phyloP scores from a whole-genome alignment of 2,329 filamentous ascomycete genomes.

The Trichoderma atrobrunneum region DNA sequence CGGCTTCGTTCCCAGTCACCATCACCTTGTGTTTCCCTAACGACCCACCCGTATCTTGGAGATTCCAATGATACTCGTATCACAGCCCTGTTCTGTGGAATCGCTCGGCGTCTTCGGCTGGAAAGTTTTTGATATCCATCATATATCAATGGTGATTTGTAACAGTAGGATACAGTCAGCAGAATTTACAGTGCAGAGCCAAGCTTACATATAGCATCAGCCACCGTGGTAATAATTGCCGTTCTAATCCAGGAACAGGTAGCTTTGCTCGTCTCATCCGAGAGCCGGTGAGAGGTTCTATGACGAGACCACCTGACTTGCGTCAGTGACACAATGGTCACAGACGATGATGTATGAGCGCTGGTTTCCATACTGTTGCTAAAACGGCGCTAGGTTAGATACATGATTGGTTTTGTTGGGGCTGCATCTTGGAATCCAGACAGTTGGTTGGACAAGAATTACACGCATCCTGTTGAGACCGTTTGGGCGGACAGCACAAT shows the following conservation, averaged over 20 bases:
- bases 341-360: conserved; percentile 10
- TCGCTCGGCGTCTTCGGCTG: background rate
- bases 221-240: background rate
- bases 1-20: background rate
- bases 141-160: background rate
- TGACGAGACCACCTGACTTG: conserved; percentile 17
- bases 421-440: background rate
- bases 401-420: background rate
- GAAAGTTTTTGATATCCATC: background rate
- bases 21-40: background rate
- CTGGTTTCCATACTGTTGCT: background rate
- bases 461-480: background rate
- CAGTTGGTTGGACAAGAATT: background rate
- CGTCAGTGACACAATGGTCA: conserved; percentile 18
- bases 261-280: background rate
- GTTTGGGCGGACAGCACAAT: background rate
- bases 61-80: background rate
- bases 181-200: background rate
- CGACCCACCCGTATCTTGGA: background rate
- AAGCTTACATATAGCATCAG: background rate
- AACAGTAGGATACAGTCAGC: background rate
- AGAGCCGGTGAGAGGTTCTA: background rate
- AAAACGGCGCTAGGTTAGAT: background rate
- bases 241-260: conserved; percentile 3
- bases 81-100: background rate